phyloP scores from a whole-genome alignment of 1,139 yeast species.

The Candida tropicalis region DNA sequence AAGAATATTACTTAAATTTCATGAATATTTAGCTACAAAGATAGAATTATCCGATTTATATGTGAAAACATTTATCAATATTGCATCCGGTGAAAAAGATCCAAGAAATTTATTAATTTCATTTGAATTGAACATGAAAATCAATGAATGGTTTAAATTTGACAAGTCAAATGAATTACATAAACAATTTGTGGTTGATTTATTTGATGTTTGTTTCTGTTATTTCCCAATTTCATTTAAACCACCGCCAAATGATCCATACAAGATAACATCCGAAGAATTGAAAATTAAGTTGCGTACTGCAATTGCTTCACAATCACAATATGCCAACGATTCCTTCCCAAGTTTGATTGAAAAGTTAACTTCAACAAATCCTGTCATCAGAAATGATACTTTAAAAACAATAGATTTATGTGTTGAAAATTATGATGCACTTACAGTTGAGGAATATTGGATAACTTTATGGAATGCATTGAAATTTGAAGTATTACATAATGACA shows the following conservation, averaged over 20 bases:
- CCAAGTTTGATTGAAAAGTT: slow-evolving; percentile 82
- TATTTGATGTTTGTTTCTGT: slow-evolving; percentile 89
- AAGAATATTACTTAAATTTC: slow-evolving; percentile 28
- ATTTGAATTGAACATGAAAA: slow-evolving; percentile 55
- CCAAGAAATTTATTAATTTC: slow-evolving; percentile 82
- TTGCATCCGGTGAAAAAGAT: slow-evolving; percentile 90
- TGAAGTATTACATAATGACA: slow-evolving; percentile 78
- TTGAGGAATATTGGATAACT: slow-evolving; percentile 65
- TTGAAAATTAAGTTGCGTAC: slow-evolving; percentile 59
- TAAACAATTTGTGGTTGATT: slow-evolving; percentile 42
- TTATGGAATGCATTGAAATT: slow-evolving; percentile 89
- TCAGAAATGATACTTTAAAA: slow-evolving; percentile 73
- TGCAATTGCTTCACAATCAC: slow-evolving; percentile 65
- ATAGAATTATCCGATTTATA: slow-evolving; percentile 36
- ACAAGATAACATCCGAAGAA: slow-evolving; percentile 74
- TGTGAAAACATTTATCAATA: slow-evolving; percentile 59
- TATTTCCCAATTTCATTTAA: slow-evolving; percentile 95
- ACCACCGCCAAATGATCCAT: slow-evolving; percentile 92
- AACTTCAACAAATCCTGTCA: slow-evolving; percentile 76
- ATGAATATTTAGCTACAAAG: slow-evolving; percentile 18
- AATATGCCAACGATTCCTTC: slow-evolving; percentile 73
- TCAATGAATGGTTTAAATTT: slow-evolving; percentile 44
- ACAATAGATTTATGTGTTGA: slow-evolving; percentile 62
- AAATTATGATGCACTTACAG: slow-evolving; percentile 47
- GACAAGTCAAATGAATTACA: slow-evolving; percentile 41